Base-by-base conservation (phyloP, 495 filamentous ascomycete genomes). In the Trichoderma erinaceum region DNA sequence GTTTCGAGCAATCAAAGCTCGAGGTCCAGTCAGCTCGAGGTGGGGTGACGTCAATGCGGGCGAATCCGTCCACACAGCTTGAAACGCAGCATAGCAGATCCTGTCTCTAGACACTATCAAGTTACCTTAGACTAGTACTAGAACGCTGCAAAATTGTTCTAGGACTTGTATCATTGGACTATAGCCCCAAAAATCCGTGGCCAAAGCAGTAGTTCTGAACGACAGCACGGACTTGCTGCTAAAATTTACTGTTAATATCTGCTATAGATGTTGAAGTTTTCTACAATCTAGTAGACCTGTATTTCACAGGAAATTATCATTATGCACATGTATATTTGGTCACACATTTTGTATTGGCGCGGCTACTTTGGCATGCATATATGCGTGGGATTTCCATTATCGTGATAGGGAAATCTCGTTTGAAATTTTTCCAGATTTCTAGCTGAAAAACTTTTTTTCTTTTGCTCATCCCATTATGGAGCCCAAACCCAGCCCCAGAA, bases 401-500 rank as follows among this genome's bases (percentile, higher is more conserved):
- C 56, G n/a, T 61, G 27, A 61, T 25, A 61, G 63, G 63, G 63
- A 44, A 41, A 65, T 65, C 41, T 65, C 63, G 12, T 65, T 65
- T 50, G 8, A 44, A 66, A 23, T 52, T 23, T 46, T 66, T 38
- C 50, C 65, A 66, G 35, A 50, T 23, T 13, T 66, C 65, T 66
- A 66, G 43, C 65, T 46, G 63, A 32, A 41, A 23, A 56, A 56
- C 65, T 72, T 76, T 71, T 71, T 75, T 74, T 5, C 71, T 72
- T 72, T 75, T 76, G 76, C 73, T 75, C 78, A 82, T 78, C 72
- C 77, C 77, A 74, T 65, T 67, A 70, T 48, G 38, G 70, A 72
- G 75, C 79, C 71, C 69, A 73, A 71, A 78, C 74, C 78, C 70
- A 75, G 75, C 76, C 74, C 70, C 75, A 80, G 75, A 74, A 73